Conservation (phyloP, 805 yeast genomes). For the Diddensiella santjacobensis region DNA sequence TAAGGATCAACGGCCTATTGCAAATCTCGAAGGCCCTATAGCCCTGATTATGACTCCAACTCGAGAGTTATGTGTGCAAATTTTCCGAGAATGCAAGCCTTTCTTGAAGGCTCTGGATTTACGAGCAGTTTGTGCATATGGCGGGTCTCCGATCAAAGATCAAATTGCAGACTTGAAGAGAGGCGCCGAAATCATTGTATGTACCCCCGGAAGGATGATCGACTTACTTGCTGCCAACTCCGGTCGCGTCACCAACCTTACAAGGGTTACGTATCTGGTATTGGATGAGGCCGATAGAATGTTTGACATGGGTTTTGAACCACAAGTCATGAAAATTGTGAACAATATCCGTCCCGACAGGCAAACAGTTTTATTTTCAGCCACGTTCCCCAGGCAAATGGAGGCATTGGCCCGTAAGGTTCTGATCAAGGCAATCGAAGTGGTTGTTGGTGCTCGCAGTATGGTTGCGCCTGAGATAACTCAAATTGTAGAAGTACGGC, state of each 20-base stretch:
- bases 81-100: conserved; percentile 57
- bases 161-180: conserved; percentile 78
- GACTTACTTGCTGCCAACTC: conserved; percentile 80
- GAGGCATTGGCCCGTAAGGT: conserved; percentile 68
- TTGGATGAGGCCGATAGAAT: conserved; percentile 95
- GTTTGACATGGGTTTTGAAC: conserved; percentile 97
- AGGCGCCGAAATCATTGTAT: conserved; percentile 77
- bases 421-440: conserved; percentile 63
- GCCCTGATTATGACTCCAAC: conserved; percentile 87
- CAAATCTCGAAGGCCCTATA: conserved; percentile 60
- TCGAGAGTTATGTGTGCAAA: conserved; percentile 85
- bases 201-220: conserved; percentile 93
- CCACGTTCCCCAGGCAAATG: conserved; percentile 84
- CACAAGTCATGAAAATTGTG: conserved; percentile 82
- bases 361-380: conserved; percentile 88
- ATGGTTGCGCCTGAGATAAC: conserved; percentile 76
- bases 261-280: conserved; percentile 73
- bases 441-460: conserved; percentile 74
- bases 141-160: conserved; percentile 78
- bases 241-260: conserved; percentile 68
- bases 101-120: conserved; percentile 52
- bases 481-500: conserved; percentile 64
- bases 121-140: conserved; percentile 76
- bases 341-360: conserved; percentile 75
- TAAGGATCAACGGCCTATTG: conserved; percentile 59